Conservation (phyloP, 345 rosid genomes). For the Melastoma malabathricum region DNA sequence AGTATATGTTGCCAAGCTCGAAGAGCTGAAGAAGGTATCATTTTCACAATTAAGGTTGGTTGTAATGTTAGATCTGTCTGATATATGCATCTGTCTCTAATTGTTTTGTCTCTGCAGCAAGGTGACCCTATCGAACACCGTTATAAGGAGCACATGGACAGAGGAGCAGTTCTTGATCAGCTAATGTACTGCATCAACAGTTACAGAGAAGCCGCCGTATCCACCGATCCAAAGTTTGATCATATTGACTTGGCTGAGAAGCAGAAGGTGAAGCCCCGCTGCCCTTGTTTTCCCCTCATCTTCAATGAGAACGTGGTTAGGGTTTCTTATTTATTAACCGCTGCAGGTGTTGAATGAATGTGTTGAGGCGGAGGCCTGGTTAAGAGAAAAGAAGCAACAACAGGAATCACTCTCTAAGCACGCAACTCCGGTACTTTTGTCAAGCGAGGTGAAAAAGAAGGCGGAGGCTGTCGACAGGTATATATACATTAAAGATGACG, state of each 20-base stretch:
- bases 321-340: neutral
- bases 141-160: conserved; percentile 51
- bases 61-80: neutral
- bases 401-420: conserved; percentile 76
- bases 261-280: conserved; percentile 44
- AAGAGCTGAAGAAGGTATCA: conserved; percentile 89
- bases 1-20: conserved; percentile 85
- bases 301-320: too few relatives aligned
- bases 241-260: conserved; percentile 91
- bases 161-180: conserved; percentile 71
- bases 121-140: conserved; percentile 88
- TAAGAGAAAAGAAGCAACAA: conserved; percentile 67
- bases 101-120: conserved; percentile 27
- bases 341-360: conserved; percentile 73
- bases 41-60: neutral
- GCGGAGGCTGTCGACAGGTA: conserved; percentile 82
- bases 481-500: too few relatives aligned
- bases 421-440: conserved; percentile 50
- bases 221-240: conserved; percentile 75
- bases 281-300: neutral
- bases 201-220: conserved; percentile 84
- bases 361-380: conserved; percentile 80
- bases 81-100: neutral
- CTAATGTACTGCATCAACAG: conserved; percentile 64
- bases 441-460: conserved; percentile 68